Base-by-base conservation (phyloP, 176 grass and related monocot species). In the Elymus sibiricus region DNA sequence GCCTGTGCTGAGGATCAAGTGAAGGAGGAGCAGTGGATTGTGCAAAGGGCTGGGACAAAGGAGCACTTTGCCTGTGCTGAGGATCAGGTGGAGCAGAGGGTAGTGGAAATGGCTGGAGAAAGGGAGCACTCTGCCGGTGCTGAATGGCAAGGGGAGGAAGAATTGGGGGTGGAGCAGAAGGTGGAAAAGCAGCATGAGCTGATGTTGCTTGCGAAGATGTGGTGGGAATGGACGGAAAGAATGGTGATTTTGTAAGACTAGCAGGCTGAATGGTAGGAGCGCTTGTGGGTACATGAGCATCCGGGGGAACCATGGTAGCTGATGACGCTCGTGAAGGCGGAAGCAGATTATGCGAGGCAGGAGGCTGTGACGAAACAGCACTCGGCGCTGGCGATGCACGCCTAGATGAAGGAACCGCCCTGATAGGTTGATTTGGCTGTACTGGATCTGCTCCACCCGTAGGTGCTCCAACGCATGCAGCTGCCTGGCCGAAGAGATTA, bases 11-110 rank as follows among this genome's bases (percentile, higher is more conserved):
- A 58, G 55, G 55, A 22, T 58, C 55, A 58, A 22, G 7, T 58
- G 55, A 19, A n/a, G 53, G 17, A 56, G 77, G 61, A 12, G 78
- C 81, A 82, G 65, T 35, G 77, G 87, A 83, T 66, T 84, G 82
- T 71, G 90, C 39, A 73, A 94, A 90, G 29, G 87, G 77, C 15
- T 84, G 86, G 53, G 40, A 56, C 85, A 92, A 85, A 11, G 85
- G 82, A 78, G 86, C 40, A 85, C 70, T 82, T 64, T 84, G 83
- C 14, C 43, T 79, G 29, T 80, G 90, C 58, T 77, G 88, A 55
- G 51, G 64, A 17, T 68, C 68, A 79, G 88, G 31, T 26, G 85
- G 79, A 12, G 78, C 81, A 82, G 72, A 28, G 77, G 90, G 82
- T 66, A 87, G 82, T 71, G 90, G 59, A 61, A 94, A 90, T 25